A percentile compares a stretch with the other conserved stretches of the same genome.
Evolutionary conservation across 164 flowering plant species (phyloP).

Genomic region (Kingdonia uniflora): DNA sequence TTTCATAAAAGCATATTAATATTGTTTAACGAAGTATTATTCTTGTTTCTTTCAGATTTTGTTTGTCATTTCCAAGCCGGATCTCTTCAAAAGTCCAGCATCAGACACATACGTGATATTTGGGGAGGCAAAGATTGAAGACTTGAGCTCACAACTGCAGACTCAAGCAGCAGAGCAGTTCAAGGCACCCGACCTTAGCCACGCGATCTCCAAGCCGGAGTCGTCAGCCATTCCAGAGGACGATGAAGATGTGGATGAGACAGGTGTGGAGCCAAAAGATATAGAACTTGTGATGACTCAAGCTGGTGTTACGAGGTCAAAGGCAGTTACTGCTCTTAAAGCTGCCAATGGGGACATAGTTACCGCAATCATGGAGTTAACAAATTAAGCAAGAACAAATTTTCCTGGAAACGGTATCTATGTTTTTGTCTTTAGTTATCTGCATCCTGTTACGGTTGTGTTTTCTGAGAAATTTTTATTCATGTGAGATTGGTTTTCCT

Average conservation of each 20-base stretch:
- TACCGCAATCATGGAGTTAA: conserved; percentile 31
- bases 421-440: too few relatives aligned
- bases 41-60: conserved; percentile 16
- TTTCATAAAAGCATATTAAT: background rate
- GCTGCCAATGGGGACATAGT: conserved; percentile 30
- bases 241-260: conserved; percentile 33
- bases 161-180: conserved; percentile 34
- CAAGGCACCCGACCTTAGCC: conserved; percentile 29
- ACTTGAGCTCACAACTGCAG: conserved; percentile 33
- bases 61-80: conserved; percentile 31
- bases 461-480: too few relatives aligned
- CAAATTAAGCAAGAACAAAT: conserved; percentile 9
- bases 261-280: conserved; percentile 32
- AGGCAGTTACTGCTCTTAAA: conserved; percentile 29
- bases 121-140: conserved; percentile 40
- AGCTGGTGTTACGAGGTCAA: conserved; percentile 29
- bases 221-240: conserved; percentile 21
- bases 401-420: too few relatives aligned
- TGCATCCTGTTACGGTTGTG: too few relatives aligned
- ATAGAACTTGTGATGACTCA: conserved; percentile 33
- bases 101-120: conserved; percentile 29
- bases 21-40: background rate
- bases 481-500: too few relatives aligned
- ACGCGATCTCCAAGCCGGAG: conserved; percentile 21
- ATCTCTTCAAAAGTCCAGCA: conserved; percentile 30